Base-by-base conservation (phyloP, 1,284 basidiomycete genomes). In the Austropuccinia psidii region DNA sequence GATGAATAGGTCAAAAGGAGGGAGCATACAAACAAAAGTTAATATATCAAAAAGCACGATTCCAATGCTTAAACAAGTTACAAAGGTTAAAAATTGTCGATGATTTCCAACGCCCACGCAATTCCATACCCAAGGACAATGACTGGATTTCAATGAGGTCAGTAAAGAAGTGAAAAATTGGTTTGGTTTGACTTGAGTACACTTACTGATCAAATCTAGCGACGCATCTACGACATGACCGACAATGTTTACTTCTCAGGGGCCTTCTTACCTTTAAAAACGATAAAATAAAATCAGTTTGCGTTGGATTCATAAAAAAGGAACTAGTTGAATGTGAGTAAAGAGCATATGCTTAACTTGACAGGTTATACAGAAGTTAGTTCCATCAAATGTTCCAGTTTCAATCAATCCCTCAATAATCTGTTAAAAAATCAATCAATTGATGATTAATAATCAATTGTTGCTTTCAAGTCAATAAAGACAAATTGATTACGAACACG, bases 71-170 rank as follows among this genome's bases (percentile, higher is more conserved):
- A 98, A 87, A 0, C 88, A 88, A 0, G 85, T 83, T 33, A 99
- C 89, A 78, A 98, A 98, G 9, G 93, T 80, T 37, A 98, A 83
- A 82, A 99, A 98, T 79, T 95, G 90, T 15, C 94, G 89, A 78
- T 98, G 95, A 79, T 98, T 98, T 76, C 90, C 89, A 62, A 87
- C 85, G n/a, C 96, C 96, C 70, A 98, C 88, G 80, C 95, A 98
- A 82, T 98, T 98, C 90, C 93, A 96, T n/a, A 98, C 88, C 95
- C 95, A 99, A 8, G 96, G 96, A 79, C 95, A 98, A 79, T 98
- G 94, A 78, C 91, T 93, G 74, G 17, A 49, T 15, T 9, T 21
- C 6, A 17, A 37, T 60, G 50, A 15, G 0, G 29, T 43, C 11
- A 33, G 74, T 62, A 75, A 52, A 77, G 70, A 55, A 67, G 41